Percentiles rank a stretch among this genome's conserved stretches.
phyloP scores from a whole-genome alignment of 2,329 filamentous ascomycete genomes.

The Pestalotiopsis sp. region DNA sequence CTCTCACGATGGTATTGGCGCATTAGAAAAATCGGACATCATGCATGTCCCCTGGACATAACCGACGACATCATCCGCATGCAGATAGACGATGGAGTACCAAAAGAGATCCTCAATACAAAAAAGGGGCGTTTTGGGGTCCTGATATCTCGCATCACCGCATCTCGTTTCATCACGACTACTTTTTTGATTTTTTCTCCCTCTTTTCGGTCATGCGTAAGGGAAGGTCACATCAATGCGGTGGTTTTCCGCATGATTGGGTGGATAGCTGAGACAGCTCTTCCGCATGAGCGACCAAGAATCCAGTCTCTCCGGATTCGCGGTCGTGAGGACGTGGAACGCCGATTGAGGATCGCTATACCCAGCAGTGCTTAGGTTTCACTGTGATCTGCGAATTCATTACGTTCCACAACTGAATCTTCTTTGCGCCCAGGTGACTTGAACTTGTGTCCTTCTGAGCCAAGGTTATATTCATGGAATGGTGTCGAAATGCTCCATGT shows the following conservation, averaged over 20 bases:
- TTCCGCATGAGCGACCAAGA: conserved; percentile 57
- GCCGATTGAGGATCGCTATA: conserved; percentile 67
- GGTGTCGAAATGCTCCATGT: not conserved
- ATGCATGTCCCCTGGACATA: conserved; percentile 37
- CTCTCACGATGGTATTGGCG: conserved; percentile 49
- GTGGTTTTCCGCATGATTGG: conserved; percentile 48
- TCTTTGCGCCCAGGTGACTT: not conserved
- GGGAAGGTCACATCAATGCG: conserved; percentile 39
- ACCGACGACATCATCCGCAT: conserved; percentile 39
- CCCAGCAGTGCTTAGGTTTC: conserved; percentile 54
- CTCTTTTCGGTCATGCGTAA: conserved; percentile 42
- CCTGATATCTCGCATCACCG: conserved; percentile 78
- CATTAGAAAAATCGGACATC: conserved; percentile 40
- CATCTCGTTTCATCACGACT: conserved; percentile 43
- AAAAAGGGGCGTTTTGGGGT: conserved; percentile 71
- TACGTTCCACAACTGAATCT: conserved; percentile 48
- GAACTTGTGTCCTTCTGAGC: not conserved
- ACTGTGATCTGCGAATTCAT: conserved; percentile 65
- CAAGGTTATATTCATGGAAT: not conserved
- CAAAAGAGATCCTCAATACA: conserved; percentile 59
- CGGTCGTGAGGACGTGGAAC: conserved; percentile 63
- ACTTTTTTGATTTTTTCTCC: conserved; percentile 48
- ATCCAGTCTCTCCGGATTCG: conserved; percentile 29
- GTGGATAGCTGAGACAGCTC: conserved; percentile 62
- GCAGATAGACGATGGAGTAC: conserved; percentile 75